phyloP scores from a whole-genome alignment of 2,329 filamentous ascomycete genomes.

The Thielaviopsis populi region DNA sequence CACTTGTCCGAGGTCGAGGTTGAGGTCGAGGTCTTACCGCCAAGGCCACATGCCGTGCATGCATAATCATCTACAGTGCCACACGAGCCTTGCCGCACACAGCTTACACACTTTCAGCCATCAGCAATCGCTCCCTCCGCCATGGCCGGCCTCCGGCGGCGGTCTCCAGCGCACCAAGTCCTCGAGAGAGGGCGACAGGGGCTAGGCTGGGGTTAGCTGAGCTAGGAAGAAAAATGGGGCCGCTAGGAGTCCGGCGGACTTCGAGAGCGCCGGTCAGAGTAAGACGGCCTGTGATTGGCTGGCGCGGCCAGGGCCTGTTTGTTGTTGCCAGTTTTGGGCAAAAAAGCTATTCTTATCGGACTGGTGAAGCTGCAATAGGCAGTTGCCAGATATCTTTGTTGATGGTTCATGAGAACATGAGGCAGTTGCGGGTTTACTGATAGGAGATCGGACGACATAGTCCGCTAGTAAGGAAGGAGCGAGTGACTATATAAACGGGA shows the following conservation, averaged over 20 bases:
- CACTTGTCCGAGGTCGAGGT: background rate
- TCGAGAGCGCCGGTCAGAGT: background rate
- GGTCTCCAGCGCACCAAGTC: background rate
- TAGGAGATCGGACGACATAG: background rate
- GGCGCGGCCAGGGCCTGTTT: background rate
- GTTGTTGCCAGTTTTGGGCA: background rate
- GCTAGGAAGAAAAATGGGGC: background rate
- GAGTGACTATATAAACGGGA: background rate
- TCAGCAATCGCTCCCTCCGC: background rate
- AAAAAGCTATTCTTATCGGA: background rate
- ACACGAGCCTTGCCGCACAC: background rate
- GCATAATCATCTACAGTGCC: background rate
- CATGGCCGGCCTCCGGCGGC: conserved; percentile 3
- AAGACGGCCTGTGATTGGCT: background rate
- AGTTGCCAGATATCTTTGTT: background rate
- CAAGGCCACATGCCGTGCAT: background rate
- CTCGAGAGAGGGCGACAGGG: background rate
- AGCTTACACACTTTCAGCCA: background rate
- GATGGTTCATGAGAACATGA: background rate
- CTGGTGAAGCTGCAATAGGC: background rate
- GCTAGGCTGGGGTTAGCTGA: too few relatives aligned
- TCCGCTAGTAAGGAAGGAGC: background rate
- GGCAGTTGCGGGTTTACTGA: background rate
- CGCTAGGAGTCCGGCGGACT: conserved; percentile 1
- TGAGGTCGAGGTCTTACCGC: background rate